Base-by-base conservation (phyloP, 352 stramenopile species). In the Blastocystis sp. region DNA sequence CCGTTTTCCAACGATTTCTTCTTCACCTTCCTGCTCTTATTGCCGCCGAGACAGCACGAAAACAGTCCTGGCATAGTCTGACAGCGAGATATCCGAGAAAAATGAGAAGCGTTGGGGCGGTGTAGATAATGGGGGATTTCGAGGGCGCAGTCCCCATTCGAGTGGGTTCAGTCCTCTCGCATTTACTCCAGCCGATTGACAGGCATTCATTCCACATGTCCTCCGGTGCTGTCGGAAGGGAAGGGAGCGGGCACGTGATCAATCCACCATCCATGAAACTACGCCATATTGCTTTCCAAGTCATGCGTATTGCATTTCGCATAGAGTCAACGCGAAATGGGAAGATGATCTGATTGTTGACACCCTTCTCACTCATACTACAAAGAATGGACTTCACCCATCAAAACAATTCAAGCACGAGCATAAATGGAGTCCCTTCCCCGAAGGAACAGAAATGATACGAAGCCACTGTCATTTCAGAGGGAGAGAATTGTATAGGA, bases 21-120 rank as follows among this genome's bases (percentile, higher is more conserved):
- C 24, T 74, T 74, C 4, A 74, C 16, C 16, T 10, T 74, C 29
- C 37, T 74, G 45, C 45, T 55, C 16, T 10, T 74, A 9, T 39
- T 74, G 45, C 45, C 16, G 6, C 29, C 29, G 37, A 24, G 24
- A 24, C 63, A 74, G 63, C 63, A 74, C 29, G 29, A 37, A 31
- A 74, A 74, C n/a, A 74, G 63, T 50, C 63, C 63, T 21, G 63
- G 63, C 63, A 74, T 74, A 50, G 9, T 55, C 16, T 39, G 29
- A 74, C n/a, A n/a, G n/a, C n/a, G n/a, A 74, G 37, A 33, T 41
- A 74, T 51, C 10, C 16, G 24, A 74, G 13, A 9, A 29, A 67
- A 67, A 9, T 21, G n/a, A 37, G 61, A 65, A 65, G 21, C 4
- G 26, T 65, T 33, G 21, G 26, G 21, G 19, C 26, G 21, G 24